Evolutionary conservation across 768 basidiomycete species (phyloP).

Genomic region (Obba rivulosa): DNA sequence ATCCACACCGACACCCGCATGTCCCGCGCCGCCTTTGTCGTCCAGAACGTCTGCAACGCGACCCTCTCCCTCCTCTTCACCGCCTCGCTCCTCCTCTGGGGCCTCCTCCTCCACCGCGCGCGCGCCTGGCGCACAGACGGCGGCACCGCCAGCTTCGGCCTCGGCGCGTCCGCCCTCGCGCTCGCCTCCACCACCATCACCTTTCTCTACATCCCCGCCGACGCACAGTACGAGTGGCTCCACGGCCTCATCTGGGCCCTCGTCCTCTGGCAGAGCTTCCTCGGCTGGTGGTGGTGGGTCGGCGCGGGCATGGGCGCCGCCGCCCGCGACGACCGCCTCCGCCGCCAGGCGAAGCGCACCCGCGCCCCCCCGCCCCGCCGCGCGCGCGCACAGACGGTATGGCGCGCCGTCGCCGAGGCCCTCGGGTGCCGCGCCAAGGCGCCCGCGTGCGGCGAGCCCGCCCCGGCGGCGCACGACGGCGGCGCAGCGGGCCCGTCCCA

Average conservation of each 20-base stretch:
- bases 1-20: conserved; percentile 41
- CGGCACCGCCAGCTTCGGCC: conserved; percentile 91
- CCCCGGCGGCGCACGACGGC: background rate
- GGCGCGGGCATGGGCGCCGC: conserved; percentile 79
- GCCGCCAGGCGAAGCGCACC: conserved; percentile 48
- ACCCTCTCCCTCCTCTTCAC: conserved; percentile 96
- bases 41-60: conserved; percentile 93
- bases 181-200: conserved; percentile 79
- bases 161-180: conserved; percentile 78
- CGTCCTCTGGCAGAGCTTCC: conserved; percentile 94
- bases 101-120: conserved; percentile 79
- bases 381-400: conserved; percentile 49
- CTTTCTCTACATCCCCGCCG: conserved; percentile 77
- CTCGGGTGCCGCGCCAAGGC: conserved; percentile 25
- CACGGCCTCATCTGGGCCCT: conserved; percentile 86
- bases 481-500: background rate
- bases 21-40: conserved; percentile 57
- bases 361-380: conserved; percentile 41
- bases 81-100: conserved; percentile 86
- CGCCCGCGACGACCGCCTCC: conserved; percentile 61
- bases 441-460: background rate
- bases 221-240: conserved; percentile 89
- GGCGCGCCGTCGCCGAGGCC: conserved; percentile 51
- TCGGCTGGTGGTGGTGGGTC: conserved; percentile 99
- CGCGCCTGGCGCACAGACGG: conserved; percentile 97